Conservation (phyloP, 139 green algal genomes). For the Spirogloea muscicola region DNA sequence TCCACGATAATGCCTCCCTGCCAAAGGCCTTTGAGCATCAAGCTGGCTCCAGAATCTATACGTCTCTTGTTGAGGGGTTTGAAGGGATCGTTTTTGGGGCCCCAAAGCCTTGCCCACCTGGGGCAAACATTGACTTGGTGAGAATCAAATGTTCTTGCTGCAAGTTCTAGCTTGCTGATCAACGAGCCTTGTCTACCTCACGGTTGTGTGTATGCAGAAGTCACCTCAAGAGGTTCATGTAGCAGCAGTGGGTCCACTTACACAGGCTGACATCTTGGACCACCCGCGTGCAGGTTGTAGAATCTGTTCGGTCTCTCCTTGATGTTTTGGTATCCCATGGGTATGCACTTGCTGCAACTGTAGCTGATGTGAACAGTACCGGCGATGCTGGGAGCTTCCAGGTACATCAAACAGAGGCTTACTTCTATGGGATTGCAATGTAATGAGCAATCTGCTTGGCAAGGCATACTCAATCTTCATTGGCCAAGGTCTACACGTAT, state of each 20-base stretch:
- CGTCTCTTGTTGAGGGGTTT: slow-evolving; percentile 8
- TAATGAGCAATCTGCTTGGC: no score
- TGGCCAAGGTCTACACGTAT: not conserved
- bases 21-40: slow-evolving; percentile 16
- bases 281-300: no score
- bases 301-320: not conserved
- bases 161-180: not conserved
- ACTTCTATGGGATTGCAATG: not conserved
- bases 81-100: slow-evolving; percentile 4
- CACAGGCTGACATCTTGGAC: no score
- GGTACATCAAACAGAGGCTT: not conserved
- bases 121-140: slow-evolving; percentile 4
- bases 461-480: no score
- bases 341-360: no score
- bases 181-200: not conserved
- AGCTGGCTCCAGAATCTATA: slow-evolving; percentile 4
- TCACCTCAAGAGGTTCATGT: not conserved
- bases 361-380: not conserved
- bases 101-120: not conserved
- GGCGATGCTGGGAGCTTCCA: not conserved
- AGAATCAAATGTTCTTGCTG: not conserved
- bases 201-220: no score
- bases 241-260: not conserved
- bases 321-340: no score
- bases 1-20: slow-evolving; percentile 8